Conservation (phyloP, 2,329 filamentous ascomycete genomes). For the Sclerotinia spermophila region DNA sequence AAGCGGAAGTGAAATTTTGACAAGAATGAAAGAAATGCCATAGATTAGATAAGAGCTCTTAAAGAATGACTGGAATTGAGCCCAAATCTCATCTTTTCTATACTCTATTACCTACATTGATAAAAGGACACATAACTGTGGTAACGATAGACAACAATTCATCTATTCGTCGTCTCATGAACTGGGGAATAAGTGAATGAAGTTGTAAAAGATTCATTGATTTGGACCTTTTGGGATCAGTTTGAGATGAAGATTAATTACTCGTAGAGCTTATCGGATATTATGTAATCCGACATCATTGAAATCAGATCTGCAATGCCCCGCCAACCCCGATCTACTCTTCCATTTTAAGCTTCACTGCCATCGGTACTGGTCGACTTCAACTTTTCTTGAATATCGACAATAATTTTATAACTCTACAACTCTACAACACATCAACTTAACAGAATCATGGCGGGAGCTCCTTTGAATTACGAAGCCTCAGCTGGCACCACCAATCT, state of each 20-base stretch:
- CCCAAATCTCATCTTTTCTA: neutral
- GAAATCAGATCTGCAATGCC: neutral
- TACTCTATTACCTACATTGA: neutral
- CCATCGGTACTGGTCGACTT: neutral
- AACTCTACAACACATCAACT: too few relatives aligned
- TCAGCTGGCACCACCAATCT: constrained; percentile 67
- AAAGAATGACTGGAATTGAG: neutral
- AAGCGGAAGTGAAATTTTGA: neutral
- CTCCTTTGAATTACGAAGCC: constrained; percentile 63
- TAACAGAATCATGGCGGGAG: constrained; percentile 2
- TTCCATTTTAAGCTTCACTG: neutral
- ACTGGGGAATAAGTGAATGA: neutral
- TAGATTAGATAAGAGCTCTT: constrained; percentile 13
- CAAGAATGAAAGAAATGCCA: neutral
- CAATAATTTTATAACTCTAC: neutral
- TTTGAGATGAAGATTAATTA: neutral
- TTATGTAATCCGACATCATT: neutral
- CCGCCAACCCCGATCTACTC: constrained; percentile 3
- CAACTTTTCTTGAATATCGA: neutral
- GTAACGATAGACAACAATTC: neutral
- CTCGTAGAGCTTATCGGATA: neutral
- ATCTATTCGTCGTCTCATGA: neutral
- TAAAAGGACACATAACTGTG: neutral
- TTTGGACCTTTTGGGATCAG: neutral
- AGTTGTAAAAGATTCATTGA: neutral